These are phyloP conservation scores for Cruciata laevipes DNA, from an alignment of 257 asterid genomes.

Conservation along the genomic window DNA sequence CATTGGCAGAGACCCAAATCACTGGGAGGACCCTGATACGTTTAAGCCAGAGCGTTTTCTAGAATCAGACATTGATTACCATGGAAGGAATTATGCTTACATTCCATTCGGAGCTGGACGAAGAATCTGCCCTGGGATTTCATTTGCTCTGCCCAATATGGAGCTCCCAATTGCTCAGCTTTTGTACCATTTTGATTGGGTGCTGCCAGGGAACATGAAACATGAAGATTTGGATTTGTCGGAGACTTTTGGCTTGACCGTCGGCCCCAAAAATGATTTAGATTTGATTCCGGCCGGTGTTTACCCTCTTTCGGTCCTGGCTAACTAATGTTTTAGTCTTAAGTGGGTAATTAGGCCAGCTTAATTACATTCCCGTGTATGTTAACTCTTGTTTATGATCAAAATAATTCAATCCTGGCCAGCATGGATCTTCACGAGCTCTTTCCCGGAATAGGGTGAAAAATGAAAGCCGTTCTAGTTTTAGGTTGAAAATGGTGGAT, in stretches of 20 bases:
- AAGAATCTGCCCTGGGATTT: slow-evolving; percentile 9
- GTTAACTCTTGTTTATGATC: too few species aligned
- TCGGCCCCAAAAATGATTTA: neutral
- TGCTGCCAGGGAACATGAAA: neutral
- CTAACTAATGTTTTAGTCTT: too few species aligned
- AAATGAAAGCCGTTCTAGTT: too few species aligned
- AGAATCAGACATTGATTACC: neutral
- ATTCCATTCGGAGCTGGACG: slow-evolving; percentile 5
- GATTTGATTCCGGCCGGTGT: neutral
- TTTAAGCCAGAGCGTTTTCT: slow-evolving; percentile 9
- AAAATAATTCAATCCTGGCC: too few species aligned
- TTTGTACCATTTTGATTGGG: slow-evolving; percentile 6
- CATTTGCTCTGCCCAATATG: slow-evolving; percentile 8
- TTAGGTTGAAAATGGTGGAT: too few species aligned
- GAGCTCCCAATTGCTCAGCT: slow-evolving; percentile 11
- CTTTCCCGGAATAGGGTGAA: too few species aligned
- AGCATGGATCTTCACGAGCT: too few species aligned
- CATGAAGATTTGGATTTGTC: slow-evolving; percentile 11
- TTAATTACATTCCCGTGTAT: too few species aligned
- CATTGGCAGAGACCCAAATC: neutral
- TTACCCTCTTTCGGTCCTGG: neutral
- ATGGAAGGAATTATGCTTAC: neutral
- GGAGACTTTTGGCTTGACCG: neutral
- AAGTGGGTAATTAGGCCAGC: too few species aligned
- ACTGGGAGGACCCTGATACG: neutral